Base-by-base conservation (phyloP, 2,329 filamentous ascomycete genomes). In the Verruconis gallopava region DNA sequence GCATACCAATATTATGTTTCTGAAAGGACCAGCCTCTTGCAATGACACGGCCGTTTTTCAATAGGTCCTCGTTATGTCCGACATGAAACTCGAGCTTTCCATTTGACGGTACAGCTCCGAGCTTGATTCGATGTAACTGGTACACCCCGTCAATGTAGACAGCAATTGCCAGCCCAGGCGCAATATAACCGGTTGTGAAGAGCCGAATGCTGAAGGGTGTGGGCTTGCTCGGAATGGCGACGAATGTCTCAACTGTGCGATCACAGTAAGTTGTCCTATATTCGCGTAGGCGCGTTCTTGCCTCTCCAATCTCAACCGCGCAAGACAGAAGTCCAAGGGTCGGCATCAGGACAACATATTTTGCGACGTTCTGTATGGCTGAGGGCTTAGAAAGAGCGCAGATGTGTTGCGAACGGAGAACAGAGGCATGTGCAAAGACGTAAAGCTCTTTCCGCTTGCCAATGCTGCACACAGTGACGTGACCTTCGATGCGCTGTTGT, bases 71-170 rank as follows among this genome's bases (percentile, higher is more conserved):
- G 49, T 72, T 72, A 52, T 75, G 70, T 2, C 69, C 61, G 3
- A 75, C 56, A 5, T 58, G 53, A 41, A 75, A 68, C 42, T 72
- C 63, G 15, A 72, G 55, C 34, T 18, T 60, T 53, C 4, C 52
- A 51, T 19, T 49, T 48, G 15, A 54, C 51, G 5, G 53, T 51
- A 5, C 42, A 21, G 73, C 48, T 25, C 63, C 55, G 30, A 61
- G 57, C 30, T 65, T 59, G 51, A 71, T 71, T 44, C 72, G 68
- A 46, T 75, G 75, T 55, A 68, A 72, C 50, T 75, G 71, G 46
- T 74, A 74, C 4, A 67, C 54, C 14, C 72, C 72, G 48, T 75
- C 72, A 32, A 74, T 72, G 56, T 66, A 75, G 19, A 75, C 69
- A 46, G 69, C 70, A 53, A 71, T 65, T 2, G 69, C 65, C 9